Conservation (phyloP, 2,329 filamentous ascomycete genomes). For the Endocalyx cinctus region DNA sequence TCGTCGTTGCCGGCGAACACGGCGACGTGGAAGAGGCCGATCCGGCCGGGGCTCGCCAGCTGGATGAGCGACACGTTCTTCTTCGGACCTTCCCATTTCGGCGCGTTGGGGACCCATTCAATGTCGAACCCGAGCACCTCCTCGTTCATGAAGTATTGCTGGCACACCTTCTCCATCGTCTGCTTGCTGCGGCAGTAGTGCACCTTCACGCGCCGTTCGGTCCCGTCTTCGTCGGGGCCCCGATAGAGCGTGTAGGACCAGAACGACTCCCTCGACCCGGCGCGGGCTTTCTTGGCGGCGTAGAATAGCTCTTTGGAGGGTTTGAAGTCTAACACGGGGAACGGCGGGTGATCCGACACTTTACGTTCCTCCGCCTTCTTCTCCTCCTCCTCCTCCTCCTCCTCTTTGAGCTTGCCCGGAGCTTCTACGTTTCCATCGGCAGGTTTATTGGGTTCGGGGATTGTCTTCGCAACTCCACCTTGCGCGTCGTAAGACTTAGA, state of each 20-base stretch:
- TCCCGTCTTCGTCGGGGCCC: constrained; percentile 37
- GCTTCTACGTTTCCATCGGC: no score
- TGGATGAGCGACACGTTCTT: constrained; percentile 78
- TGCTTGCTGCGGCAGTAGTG: constrained; percentile 71
- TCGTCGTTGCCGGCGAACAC: constrained; percentile 50
- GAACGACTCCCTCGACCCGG: constrained; percentile 46
- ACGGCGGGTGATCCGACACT: constrained; percentile 26
- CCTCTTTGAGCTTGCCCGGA: no score
- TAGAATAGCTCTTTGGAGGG: constrained; percentile 42
- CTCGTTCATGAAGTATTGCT: constrained; percentile 62
- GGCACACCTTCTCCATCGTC: constrained; percentile 62
- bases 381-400: no score
- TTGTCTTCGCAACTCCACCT: no score
- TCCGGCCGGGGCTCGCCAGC: constrained; percentile 68
- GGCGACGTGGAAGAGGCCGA: constrained; percentile 79
- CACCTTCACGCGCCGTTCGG: constrained; percentile 55
- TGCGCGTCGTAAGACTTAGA: no score
- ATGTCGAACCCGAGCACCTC: constrained; percentile 81
- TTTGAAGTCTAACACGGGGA: constrained; percentile 39
- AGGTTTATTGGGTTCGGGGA: no score
- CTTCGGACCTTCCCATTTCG: constrained; percentile 45
- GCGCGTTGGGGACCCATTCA: constrained; percentile 67
- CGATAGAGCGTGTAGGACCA: constrained; percentile 70
- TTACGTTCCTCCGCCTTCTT: no score
- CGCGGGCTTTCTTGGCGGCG: constrained; percentile 41